Percentiles rank a stretch among this genome's conserved stretches.
phyloP scores from a whole-genome alignment of 495 filamentous ascomycete genomes.

The Margaritispora aquatica region DNA sequence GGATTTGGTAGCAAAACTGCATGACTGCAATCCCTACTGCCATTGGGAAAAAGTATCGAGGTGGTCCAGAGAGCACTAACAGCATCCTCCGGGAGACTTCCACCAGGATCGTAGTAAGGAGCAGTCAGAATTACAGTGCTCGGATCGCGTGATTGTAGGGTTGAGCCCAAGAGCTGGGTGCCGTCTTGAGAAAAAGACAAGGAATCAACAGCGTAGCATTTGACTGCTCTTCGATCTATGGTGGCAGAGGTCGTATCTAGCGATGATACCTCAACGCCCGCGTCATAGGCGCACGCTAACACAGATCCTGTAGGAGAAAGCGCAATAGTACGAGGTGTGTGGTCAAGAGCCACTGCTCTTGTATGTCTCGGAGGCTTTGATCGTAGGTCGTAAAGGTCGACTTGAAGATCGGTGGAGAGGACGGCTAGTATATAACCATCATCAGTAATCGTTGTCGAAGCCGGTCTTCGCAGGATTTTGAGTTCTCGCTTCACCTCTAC shows the following conservation, averaged over 20 bases:
- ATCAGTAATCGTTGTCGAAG: conserved; percentile 72
- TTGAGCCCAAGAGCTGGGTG: conserved; percentile 78
- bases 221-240: conserved; percentile 70
- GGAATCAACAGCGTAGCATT: conserved; percentile 72
- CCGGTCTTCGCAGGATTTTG: conserved; percentile 70
- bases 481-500: conserved; percentile 67
- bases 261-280: conserved; percentile 80
- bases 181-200: conserved; percentile 80
- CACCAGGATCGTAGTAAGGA: conserved; percentile 64
- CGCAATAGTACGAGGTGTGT: conserved; percentile 68
- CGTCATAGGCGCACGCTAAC: conserved; percentile 79
- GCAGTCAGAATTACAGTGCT: conserved; percentile 75
- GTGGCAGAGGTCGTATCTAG: conserved; percentile 43
- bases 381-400: conserved; percentile 72
- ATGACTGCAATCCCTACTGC: conserved; percentile 67
- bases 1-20: conserved; percentile 65
- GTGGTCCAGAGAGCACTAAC: conserved; percentile 82
- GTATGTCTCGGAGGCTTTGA: conserved; percentile 55
- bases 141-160: conserved; percentile 52
- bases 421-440: conserved; percentile 74
- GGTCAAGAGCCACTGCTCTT: conserved; percentile 65
- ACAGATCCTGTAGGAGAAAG: conserved; percentile 77
- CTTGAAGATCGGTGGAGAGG: conserved; percentile 69
- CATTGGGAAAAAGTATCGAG: conserved; percentile 79
- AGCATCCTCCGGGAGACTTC: conserved; percentile 52